These are phyloP conservation scores for Croton setiger DNA, from an alignment of 441 rosid genomes.

Conservation along the genomic window DNA sequence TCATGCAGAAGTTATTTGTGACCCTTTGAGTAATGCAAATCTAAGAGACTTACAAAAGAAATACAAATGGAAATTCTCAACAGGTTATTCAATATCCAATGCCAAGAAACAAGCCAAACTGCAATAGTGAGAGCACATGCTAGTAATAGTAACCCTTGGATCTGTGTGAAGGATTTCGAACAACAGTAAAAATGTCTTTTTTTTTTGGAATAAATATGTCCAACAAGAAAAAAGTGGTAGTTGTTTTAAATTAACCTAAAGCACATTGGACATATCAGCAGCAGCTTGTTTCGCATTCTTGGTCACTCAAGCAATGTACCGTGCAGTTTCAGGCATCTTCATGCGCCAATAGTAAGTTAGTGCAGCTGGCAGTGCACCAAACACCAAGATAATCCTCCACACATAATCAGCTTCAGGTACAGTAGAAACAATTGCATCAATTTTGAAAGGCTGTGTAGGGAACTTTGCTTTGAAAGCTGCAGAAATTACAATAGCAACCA, in stretches of 20 bases:
- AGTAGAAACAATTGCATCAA: conserved; percentile 48
- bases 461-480: conserved; percentile 37
- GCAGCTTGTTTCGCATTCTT: conserved; percentile 64
- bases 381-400: conserved; percentile 65
- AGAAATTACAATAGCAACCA: conserved; percentile 46
- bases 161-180: conserved; percentile 70
- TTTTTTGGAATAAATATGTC: conserved; percentile 77
- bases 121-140: conserved; percentile 55
- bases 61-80: conserved; percentile 86
- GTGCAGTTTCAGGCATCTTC: conserved; percentile 84
- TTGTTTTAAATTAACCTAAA: conserved; percentile 61
- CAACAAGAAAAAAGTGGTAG: conserved; percentile 66
- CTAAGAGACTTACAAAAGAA: conserved; percentile 73
- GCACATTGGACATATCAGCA: conserved; percentile 64
- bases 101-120: conserved; percentile 89
- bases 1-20: no score
- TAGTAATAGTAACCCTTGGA: conserved; percentile 56
- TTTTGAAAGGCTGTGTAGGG: conserved; percentile 39
- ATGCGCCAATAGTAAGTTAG: conserved; percentile 68
- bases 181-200: conserved; percentile 84
- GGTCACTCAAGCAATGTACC: conserved; percentile 74
- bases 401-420: conserved; percentile 57
- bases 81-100: conserved; percentile 90
- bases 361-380: conserved; percentile 69
- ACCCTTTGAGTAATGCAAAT: conserved; percentile 69